These are phyloP conservation scores for Deinandra increscens DNA, from an alignment of 129 eudicot genomes.

Conservation along the genomic window DNA sequence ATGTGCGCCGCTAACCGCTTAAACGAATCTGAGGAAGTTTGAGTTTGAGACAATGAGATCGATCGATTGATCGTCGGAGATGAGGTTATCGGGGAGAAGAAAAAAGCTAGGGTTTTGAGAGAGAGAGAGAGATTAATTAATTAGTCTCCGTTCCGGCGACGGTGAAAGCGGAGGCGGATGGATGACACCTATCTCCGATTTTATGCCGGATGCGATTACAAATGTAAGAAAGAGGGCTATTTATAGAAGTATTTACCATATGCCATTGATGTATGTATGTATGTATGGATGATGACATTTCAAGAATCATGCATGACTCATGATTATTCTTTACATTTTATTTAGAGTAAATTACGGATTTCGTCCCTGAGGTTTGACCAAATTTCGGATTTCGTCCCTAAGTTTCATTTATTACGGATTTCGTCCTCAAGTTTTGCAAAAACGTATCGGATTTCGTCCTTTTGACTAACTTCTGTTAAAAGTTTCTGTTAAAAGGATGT, in stretches of 20 bases:
- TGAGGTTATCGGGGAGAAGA: not conserved
- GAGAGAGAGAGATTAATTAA: too few relatives aligned
- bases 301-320: not conserved
- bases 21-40: slow-evolving; percentile 21
- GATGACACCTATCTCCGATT: slow-evolving; percentile 7
- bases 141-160: slow-evolving; percentile 25
- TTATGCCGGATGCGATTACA: slow-evolving; percentile 30
- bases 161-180: slow-evolving; percentile 17
- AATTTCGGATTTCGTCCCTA: too few relatives aligned
- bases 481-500: too few relatives aligned
- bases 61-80: slow-evolving; percentile 20
- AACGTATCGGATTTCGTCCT: too few relatives aligned
- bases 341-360: too few relatives aligned
- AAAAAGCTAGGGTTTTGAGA: slow-evolving; percentile 19
- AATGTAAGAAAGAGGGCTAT: slow-evolving; percentile 34
- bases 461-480: too few relatives aligned
- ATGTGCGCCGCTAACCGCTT: slow-evolving; percentile 14
- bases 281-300: not conserved
- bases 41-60: slow-evolving; percentile 16
- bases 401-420: too few relatives aligned
- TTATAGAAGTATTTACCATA: slow-evolving; percentile 35
- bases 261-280: slow-evolving; percentile 17
- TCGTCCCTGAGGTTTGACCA: too few relatives aligned
- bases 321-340: not conserved
- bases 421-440: too few relatives aligned